These are phyloP conservation scores for Beta lomatogona DNA, from an alignment of 179 eudicot species.

Conservation along the genomic window DNA sequence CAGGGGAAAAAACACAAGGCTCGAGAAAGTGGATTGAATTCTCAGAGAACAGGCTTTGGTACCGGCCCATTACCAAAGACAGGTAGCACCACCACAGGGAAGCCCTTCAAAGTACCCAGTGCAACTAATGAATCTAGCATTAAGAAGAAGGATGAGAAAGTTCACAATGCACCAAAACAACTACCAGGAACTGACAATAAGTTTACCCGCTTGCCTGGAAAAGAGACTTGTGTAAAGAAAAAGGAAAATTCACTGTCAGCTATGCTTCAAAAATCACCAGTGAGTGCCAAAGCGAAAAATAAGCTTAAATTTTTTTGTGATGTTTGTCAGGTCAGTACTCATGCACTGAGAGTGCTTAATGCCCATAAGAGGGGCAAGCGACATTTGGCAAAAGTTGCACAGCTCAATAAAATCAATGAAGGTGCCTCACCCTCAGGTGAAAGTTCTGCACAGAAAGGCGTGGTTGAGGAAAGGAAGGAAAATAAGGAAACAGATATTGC, in stretches of 20 bases:
- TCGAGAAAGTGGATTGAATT: slow-evolving; percentile 38
- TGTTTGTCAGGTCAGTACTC: slow-evolving; percentile 44
- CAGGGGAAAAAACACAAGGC: slow-evolving; percentile 66
- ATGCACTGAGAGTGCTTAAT: slow-evolving; percentile 38
- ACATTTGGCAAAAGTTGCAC: slow-evolving; percentile 37
- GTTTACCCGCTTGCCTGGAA: neutral
- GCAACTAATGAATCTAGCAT: neutral
- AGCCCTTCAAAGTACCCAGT: slow-evolving; percentile 16
- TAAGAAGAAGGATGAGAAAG: slow-evolving; percentile 15
- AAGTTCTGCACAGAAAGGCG: neutral
- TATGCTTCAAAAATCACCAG: slow-evolving; percentile 2
- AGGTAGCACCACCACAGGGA: slow-evolving; percentile 10
- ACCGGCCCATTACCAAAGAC: slow-evolving; percentile 44
- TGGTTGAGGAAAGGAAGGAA: slow-evolving; percentile 5
- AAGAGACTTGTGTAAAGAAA: slow-evolving; percentile 1
- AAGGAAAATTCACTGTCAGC: slow-evolving; percentile 12
- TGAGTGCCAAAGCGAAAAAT: slow-evolving; percentile 21
- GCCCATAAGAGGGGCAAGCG: slow-evolving; percentile 53
- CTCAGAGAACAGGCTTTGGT: slow-evolving; percentile 38
- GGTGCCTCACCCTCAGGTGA: neutral
- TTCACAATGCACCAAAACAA: neutral
- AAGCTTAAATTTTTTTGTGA: slow-evolving; percentile 46
- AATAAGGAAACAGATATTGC: slow-evolving; percentile 4
- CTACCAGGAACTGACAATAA: neutral
- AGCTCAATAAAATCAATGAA: slow-evolving; percentile 7